A percentile compares a stretch with the other conserved stretches of the same genome.
Evolutionary conservation across 495 filamentous ascomycete species (phyloP).

Genomic region (Trichoderma virens): DNA sequence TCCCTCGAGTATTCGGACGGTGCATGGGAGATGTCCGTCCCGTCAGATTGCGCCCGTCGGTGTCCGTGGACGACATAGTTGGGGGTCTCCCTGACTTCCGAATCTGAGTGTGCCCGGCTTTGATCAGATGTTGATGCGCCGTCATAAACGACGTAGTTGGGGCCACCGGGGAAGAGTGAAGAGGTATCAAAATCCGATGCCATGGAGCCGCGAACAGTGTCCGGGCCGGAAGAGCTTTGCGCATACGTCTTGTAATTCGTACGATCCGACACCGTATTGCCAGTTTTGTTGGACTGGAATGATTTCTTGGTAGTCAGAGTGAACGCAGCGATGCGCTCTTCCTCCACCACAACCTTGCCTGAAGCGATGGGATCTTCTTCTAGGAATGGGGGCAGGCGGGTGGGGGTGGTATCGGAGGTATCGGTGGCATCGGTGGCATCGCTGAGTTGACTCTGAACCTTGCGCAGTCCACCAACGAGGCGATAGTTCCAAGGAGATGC

Average conservation of each 20-base stretch:
- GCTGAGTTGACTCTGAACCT: conserved; percentile 29
- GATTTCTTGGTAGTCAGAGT: conserved; percentile 36
- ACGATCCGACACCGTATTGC: conserved; percentile 40
- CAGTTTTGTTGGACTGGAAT: conserved; percentile 35
- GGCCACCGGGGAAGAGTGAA: conserved; percentile 7
- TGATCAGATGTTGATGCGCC: conserved; percentile 30
- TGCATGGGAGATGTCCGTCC: neutral
- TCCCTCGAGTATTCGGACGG: conserved; percentile 46
- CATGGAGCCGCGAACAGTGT: neutral
- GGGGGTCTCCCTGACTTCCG: conserved; percentile 21
- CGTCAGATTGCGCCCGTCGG: neutral
- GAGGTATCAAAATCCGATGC: neutral
- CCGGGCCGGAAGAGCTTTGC: conserved; percentile 23
- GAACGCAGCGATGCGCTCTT: conserved; percentile 13
- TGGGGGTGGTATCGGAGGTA: neutral
- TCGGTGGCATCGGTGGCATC: conserved; percentile 8
- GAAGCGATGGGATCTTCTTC: neutral
- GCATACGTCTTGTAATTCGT: conserved; percentile 49
- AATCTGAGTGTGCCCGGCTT: conserved; percentile 9
- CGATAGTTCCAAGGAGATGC: conserved; percentile 46
- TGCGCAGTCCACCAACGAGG: conserved; percentile 47
- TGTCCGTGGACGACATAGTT: conserved; percentile 42
- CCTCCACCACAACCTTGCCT: conserved; percentile 1
- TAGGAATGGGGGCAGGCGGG: neutral
- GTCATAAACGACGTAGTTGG: conserved; percentile 36